These are phyloP conservation scores for Lumnitzera racemosa DNA, from an alignment of 345 rosid genomes.

Conservation along the genomic window DNA sequence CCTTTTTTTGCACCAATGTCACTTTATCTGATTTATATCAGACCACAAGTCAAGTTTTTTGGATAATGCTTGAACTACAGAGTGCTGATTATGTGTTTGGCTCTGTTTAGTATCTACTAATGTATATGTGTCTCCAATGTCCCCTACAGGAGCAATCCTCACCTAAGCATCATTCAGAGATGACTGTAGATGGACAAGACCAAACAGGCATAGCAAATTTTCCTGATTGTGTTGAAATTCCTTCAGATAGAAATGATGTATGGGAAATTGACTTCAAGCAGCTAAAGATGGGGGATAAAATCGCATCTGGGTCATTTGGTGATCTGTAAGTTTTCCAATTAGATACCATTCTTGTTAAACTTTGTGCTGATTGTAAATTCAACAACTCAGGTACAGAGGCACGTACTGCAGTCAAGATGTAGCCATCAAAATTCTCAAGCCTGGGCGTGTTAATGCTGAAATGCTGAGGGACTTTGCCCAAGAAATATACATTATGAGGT, in stretches of 20 bases:
- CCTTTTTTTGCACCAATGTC: too few relatives aligned
- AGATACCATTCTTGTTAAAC: constrained; percentile 8
- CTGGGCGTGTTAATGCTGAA: constrained; percentile 67
- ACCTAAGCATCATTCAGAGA: constrained; percentile 33
- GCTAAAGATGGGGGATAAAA: constrained; percentile 62
- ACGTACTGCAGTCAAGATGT: constrained; percentile 93
- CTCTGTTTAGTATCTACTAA: background rate
- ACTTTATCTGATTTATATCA: too few relatives aligned
- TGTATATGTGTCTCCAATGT: background rate
- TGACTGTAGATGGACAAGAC: constrained; percentile 30
- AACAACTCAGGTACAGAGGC: constrained; percentile 59
- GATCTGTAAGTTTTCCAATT: constrained; percentile 59
- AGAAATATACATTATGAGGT: constrained; percentile 98
- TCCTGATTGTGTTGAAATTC: constrained; percentile 69
- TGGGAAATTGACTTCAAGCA: constrained; percentile 89
- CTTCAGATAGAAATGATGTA: constrained; percentile 88
- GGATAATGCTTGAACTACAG: too few relatives aligned
- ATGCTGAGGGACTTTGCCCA: constrained; percentile 85
- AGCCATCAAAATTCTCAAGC: constrained; percentile 85
- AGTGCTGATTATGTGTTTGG: too few relatives aligned
- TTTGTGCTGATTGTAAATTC: background rate
- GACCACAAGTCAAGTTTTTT: too few relatives aligned
- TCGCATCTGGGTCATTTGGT: constrained; percentile 83
- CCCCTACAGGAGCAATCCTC: constrained; percentile 51
- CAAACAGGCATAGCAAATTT: constrained; percentile 30